phyloP scores from a whole-genome alignment of 495 filamentous ascomycete genomes.

The Cercophora sp. region DNA sequence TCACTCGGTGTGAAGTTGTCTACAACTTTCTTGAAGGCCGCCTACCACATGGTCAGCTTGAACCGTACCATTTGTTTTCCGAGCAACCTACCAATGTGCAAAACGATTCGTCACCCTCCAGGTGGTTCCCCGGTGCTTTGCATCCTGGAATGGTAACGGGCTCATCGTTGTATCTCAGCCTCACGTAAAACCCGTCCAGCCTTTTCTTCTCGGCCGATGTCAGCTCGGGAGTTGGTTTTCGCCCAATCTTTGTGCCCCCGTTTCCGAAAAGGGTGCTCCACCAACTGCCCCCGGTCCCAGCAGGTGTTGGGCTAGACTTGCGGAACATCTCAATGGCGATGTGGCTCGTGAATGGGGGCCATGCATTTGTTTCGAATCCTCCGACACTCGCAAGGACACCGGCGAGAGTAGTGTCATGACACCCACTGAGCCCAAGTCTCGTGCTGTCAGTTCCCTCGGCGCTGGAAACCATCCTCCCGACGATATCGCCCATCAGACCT shows the following conservation, averaged over 20 bases:
- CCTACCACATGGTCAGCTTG: conserved; percentile 40
- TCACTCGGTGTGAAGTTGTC: conserved; percentile 81
- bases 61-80: no score
- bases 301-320: conserved; percentile 26
- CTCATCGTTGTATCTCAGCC: conserved; percentile 87
- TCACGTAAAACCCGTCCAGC: conserved; percentile 77
- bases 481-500: conserved; percentile 74
- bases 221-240: conserved; percentile 48
- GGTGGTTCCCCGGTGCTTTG: conserved; percentile 69
- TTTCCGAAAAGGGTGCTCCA: conserved; percentile 43
- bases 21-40: conserved; percentile 86
- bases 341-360: conserved; percentile 91
- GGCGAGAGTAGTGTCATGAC: conserved; percentile 92
- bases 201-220: conserved; percentile 47
- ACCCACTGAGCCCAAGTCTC: conserved; percentile 68
- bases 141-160: conserved; percentile 81
- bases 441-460: conserved; percentile 60
- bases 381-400: conserved; percentile 74
- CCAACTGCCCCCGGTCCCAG: conserved; percentile 36
- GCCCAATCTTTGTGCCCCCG: conserved; percentile 39
- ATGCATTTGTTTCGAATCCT: conserved; percentile 64
- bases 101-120: conserved; percentile 84
- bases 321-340: conserved; percentile 88
- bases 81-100: conserved; percentile 70
- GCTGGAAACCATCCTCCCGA: conserved; percentile 75